Base-by-base conservation (phyloP, 129 eudicot genomes). In the Escallonia rubra region DNA sequence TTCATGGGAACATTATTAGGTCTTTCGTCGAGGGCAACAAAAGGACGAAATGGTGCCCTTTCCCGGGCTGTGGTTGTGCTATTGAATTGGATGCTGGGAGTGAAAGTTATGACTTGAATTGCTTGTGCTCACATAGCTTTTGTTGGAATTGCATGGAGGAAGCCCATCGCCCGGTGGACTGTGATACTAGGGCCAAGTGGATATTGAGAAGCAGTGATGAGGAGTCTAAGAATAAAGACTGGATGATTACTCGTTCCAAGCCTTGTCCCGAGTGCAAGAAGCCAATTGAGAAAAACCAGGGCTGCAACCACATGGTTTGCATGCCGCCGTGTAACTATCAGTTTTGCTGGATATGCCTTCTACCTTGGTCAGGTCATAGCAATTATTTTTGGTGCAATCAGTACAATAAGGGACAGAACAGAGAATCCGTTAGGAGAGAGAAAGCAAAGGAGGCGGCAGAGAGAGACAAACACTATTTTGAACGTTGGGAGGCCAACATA, bases 61-160 rank as follows among this genome's bases (percentile, higher is more conserved):
- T 49, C 47, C 65, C 65, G 15, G 49, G 6, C n/a, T 61, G 65
- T 61, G 65, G 41, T 41, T 10, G 15, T 61, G 65, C 65, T 4
- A 13, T 43, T 5, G 12, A 61, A 8, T 61, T 41, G 41, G 65
- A 6, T 40, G 23, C 23, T 42, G 65, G 41, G 15, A 61, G 65
- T 42, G 65, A 7, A 41, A 61, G 65, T 44, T 61, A 11, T 42
- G 50, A 61, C 6, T 47, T 61, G 41, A 14, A 13, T 61, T 61
- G 65, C 43, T 10, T 7, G 41, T 61, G 65, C 43, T 61, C 23
- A 5, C 43, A 2, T 43, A 61, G 6, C 10, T 61, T 61, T 13
- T 61, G 65, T 61, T 61, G 65, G 65, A 41, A 43, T 44, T 61
- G 65, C 14, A 40, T 61, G 40, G 65, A 61, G 65, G 65, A 61